These are phyloP conservation scores for Xylaria hypoxylon DNA, from an alignment of 2,329 filamentous ascomycete genomes.

Conservation along the genomic window DNA sequence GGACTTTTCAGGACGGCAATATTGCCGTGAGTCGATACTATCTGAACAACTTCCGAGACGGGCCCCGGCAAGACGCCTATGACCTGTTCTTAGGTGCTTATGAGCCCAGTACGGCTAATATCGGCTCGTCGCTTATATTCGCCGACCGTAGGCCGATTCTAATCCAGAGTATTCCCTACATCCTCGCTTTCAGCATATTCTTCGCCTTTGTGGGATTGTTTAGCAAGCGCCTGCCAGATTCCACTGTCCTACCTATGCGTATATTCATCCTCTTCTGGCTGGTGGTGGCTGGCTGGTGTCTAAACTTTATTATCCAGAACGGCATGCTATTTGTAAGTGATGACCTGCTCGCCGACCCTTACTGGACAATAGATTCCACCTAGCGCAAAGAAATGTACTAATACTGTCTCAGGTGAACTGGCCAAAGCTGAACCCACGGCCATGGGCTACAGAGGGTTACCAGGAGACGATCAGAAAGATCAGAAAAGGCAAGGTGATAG, in stretches of 20 bases:
- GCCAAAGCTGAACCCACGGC: slow-evolving; percentile 93
- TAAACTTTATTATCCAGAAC: slow-evolving; percentile 82
- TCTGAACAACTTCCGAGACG: slow-evolving; percentile 94
- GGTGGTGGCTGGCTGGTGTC: slow-evolving; percentile 74
- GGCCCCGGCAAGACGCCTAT: slow-evolving; percentile 93
- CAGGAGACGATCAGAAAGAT: slow-evolving; percentile 87
- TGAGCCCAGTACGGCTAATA: slow-evolving; percentile 76
- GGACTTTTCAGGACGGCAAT: slow-evolving; percentile 85
- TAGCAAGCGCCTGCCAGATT: slow-evolving; percentile 76
- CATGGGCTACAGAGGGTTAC: slow-evolving; percentile 88
- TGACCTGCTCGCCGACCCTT: neutral
- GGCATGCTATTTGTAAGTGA: slow-evolving; percentile 92
- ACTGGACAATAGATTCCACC: neutral
- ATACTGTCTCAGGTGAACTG: slow-evolving; percentile 83
- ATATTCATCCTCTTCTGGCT: slow-evolving; percentile 86
- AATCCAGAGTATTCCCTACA: slow-evolving; percentile 93
- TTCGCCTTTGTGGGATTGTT: slow-evolving; percentile 81
- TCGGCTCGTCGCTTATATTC: slow-evolving; percentile 80
- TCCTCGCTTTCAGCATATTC: slow-evolving; percentile 87
- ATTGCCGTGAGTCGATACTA: slow-evolving; percentile 92
- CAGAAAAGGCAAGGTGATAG: slow-evolving; percentile 83
- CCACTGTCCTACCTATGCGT: slow-evolving; percentile 82
- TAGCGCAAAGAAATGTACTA: slow-evolving; percentile 29
- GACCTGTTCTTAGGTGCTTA: slow-evolving; percentile 93
- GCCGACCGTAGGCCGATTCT: slow-evolving; percentile 85